Conservation (phyloP, 768 basidiomycete species). For the Kwoniella shandongensis region DNA sequence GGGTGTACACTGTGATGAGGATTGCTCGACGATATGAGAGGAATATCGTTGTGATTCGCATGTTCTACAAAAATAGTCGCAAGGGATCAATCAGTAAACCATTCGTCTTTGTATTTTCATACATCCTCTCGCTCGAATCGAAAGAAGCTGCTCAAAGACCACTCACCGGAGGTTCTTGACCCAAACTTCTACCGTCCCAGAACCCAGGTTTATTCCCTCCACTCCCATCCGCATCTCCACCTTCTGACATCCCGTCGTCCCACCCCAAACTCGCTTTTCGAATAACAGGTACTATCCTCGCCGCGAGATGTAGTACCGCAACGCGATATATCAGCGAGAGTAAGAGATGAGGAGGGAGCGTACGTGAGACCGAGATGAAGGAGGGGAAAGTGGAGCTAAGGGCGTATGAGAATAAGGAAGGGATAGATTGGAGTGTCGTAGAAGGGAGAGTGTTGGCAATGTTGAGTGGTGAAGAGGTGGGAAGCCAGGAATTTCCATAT, state of each 20-base stretch:
- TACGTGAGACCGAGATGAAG: conserved; percentile 29
- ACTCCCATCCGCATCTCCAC: conserved; percentile 23
- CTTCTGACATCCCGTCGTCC: conserved; percentile 37
- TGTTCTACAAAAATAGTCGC: conserved; percentile 29
- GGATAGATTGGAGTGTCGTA: conserved; percentile 8
- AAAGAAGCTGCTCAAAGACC: too few relatives aligned
- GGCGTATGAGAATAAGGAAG: conserved; percentile 13
- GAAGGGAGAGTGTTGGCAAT: conserved; percentile 16
- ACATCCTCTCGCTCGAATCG: too few relatives aligned
- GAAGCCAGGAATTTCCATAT: conserved; percentile 48
- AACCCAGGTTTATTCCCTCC: conserved; percentile 27
- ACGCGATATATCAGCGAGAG: conserved; percentile 52
- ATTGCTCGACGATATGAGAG: conserved; percentile 52
- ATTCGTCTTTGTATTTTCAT: too few relatives aligned
- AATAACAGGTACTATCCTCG: conserved; percentile 52
- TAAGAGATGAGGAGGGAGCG: conserved; percentile 48
- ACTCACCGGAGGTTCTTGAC: conserved; percentile 50
- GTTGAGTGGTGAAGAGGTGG: conserved; percentile 14
- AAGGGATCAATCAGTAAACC: too few relatives aligned
- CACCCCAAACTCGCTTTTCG: conserved; percentile 45
- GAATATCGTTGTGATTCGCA: conserved; percentile 51
- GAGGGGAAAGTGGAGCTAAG: conserved; percentile 14
- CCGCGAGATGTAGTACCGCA: conserved; percentile 51
- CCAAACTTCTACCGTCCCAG: conserved; percentile 49
- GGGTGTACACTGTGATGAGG: conserved; percentile 54